These are phyloP conservation scores for Claviceps fusiformis DNA, from an alignment of 2,329 filamentous ascomycete genomes.

Conservation along the genomic window DNA sequence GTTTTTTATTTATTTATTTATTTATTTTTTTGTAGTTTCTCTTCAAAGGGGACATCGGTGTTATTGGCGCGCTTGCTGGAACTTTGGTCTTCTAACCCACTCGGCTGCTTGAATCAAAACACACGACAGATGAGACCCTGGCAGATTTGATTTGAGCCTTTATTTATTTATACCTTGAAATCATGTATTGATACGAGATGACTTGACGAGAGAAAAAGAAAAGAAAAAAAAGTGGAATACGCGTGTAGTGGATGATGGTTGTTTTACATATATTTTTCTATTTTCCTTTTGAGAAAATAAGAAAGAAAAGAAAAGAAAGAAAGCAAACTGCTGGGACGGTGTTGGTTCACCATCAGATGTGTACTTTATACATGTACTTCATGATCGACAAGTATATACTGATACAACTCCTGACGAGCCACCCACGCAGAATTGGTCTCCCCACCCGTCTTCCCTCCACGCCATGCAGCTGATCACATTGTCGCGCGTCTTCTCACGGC, in stretches of 20 bases:
- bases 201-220: conserved; percentile 1
- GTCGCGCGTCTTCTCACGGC: conserved; percentile 42
- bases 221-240: too few relatives aligned
- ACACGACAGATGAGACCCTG: background rate
- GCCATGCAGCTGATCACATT: conserved; percentile 50
- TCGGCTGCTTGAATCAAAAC: background rate
- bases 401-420: conserved; percentile 54
- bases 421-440: conserved; percentile 51
- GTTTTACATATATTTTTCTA: background rate
- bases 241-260: background rate
- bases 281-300: background rate
- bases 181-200: conserved; percentile 1
- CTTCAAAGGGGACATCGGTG: background rate
- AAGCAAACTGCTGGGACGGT: too few relatives aligned
- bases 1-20: background rate
- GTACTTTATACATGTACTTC: conserved; percentile 9
- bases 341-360: background rate
- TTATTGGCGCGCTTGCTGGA: conserved; percentile 5
- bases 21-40: too few relatives aligned
- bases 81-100: background rate
- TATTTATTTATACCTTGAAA: background rate
- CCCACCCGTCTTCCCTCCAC: conserved; percentile 49
- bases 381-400: conserved; percentile 35
- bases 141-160: background rate
- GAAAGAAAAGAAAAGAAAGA: too few relatives aligned